Conservation (phyloP, 192 early-diverging fungal genomes). For the Rhizoclosmatium globosum region DNA sequence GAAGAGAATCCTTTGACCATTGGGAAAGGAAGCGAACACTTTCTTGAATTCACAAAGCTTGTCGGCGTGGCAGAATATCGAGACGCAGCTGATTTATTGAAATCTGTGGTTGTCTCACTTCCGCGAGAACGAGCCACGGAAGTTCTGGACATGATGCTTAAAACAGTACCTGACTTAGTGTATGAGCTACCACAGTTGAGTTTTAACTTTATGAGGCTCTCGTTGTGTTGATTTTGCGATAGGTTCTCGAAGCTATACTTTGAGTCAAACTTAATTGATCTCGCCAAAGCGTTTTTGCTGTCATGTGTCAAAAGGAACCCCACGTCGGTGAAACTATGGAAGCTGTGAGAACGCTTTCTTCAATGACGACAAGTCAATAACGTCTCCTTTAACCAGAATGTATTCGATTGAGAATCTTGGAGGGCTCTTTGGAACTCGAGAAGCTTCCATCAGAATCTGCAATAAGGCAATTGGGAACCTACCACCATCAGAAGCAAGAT, state of each 20-base stretch:
- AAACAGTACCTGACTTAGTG: conserved; percentile 7
- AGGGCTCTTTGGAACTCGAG: conserved; percentile 17
- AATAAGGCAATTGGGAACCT: background rate
- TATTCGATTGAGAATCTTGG: conserved; percentile 11
- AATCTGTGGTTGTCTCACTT: background rate
- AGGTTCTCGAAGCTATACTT: conserved; percentile 21
- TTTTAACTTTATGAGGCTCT: background rate
- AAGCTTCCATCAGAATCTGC: background rate
- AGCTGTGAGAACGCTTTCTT: background rate
- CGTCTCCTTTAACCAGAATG: background rate
- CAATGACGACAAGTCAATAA: background rate
- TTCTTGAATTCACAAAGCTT: background rate
- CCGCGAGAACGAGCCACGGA: background rate
- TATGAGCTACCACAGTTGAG: background rate
- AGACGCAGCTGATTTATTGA: background rate
- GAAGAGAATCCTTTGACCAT: background rate
- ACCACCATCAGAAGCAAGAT: background rate
- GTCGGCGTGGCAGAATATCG: background rate
- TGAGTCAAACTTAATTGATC: conserved; percentile 13
- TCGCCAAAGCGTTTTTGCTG: background rate
- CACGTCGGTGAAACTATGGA: conserved; percentile 3
- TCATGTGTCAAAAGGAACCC: background rate
- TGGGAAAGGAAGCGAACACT: background rate
- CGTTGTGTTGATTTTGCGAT: background rate
- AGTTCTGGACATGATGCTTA: conserved; percentile 12